Conservation (phyloP, 371 early-diverging fungal species). For the Mortierella sp. region DNA sequence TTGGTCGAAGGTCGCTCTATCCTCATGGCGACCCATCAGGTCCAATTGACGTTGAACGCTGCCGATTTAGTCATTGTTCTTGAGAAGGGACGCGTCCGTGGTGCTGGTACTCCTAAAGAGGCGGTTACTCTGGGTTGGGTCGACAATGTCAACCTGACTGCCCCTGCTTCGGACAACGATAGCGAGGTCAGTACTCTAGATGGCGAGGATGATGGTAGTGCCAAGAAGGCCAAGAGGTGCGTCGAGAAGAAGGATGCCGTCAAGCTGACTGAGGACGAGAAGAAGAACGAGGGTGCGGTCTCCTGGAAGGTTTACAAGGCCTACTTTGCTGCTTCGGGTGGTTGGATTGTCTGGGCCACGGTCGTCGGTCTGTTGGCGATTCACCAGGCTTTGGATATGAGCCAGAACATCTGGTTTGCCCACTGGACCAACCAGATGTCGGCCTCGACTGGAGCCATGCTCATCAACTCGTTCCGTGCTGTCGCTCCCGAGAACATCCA, state of each 20-base stretch:
- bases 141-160: slow-evolving; percentile 58
- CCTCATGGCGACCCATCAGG: slow-evolving; percentile 91
- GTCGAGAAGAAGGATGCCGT: slow-evolving; percentile 57
- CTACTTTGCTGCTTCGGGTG: slow-evolving; percentile 78
- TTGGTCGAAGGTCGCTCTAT: slow-evolving; percentile 82
- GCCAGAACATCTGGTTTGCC: slow-evolving; percentile 57
- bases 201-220: slow-evolving; percentile 10
- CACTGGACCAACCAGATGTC: slow-evolving; percentile 49
- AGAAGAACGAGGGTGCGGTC: slow-evolving; percentile 75
- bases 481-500: slow-evolving; percentile 28
- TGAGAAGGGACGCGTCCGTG: slow-evolving; percentile 62
- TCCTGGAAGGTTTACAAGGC: slow-evolving; percentile 68
- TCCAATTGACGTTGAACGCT: slow-evolving; percentile 77
- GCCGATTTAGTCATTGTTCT: slow-evolving; percentile 71
- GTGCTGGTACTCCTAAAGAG: slow-evolving; percentile 60
- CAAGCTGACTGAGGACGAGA: slow-evolving; percentile 77
- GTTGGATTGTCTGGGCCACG: slow-evolving; percentile 65
- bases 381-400: slow-evolving; percentile 63
- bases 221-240: slow-evolving; percentile 43
- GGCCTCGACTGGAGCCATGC: slow-evolving; percentile 29
- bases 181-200: slow-evolving; percentile 34
- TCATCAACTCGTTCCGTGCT: slow-evolving; percentile 29
- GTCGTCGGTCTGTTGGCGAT: slow-evolving; percentile 64
- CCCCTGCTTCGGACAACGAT: slow-evolving; percentile 10
- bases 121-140: slow-evolving; percentile 60